Conservation (phyloP, 208 protist species). For the Naegleria gruberi region DNA sequence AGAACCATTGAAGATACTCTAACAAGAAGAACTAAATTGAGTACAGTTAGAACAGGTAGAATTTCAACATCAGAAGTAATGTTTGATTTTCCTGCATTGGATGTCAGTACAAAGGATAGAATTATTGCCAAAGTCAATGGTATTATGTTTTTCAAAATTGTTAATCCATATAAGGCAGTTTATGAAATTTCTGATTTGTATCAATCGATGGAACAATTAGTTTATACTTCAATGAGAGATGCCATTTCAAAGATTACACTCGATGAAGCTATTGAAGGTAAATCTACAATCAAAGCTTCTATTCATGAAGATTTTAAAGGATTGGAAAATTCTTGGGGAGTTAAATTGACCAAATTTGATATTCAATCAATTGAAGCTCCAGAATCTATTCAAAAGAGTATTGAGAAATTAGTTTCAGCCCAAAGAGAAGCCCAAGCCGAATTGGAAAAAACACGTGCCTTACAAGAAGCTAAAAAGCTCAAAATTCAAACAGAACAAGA, state of each 20-base stretch:
- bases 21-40: neutral
- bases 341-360: neutral
- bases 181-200: neutral
- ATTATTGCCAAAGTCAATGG: neutral
- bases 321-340: neutral
- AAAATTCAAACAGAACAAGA: neutral
- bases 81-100: neutral
- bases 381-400: neutral
- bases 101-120: neutral
- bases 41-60: neutral
- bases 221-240: neutral
- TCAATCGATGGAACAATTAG: neutral
- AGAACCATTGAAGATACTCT: neutral
- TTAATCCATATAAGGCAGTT: neutral
- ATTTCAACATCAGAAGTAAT: neutral
- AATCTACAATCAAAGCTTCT: neutral
- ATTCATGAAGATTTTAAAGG: neutral
- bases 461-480: neutral
- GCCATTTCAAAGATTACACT: neutral
- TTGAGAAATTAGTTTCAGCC: neutral
- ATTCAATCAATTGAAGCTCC: neutral
- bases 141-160: neutral
- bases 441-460: neutral
- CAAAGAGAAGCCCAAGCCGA: neutral
- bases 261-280: neutral